Evolutionary conservation across 2,329 filamentous ascomycete species (phyloP), one percentile per base, ranked within the genome.

Genomic region (Hypoxylon sp.): DNA sequence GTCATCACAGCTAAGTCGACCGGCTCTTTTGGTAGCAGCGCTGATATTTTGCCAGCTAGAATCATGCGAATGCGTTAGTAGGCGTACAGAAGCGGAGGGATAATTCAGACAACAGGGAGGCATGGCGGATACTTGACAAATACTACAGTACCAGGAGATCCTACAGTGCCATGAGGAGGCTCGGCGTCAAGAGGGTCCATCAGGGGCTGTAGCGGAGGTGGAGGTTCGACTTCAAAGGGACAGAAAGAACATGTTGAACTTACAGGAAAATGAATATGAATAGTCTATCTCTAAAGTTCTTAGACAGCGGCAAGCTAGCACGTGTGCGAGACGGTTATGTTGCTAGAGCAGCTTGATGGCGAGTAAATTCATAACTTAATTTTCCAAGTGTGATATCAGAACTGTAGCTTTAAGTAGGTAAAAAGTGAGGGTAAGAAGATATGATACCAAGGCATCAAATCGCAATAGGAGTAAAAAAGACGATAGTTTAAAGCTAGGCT

Each of bases 161-260:
- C 5, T 51, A 56, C 24, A 13, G 13, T 28, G 6, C 53, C 34
- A 8, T 24, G n/a, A 17, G 49, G 41, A n/a, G 37, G 46, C 19
- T 34, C 15, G 26, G 28, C 32, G 19, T 24, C n/a, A 44, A 49
- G n/a, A 34, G 26, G 37, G 30, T 34, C 8, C 19, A 48, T 19
- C 6, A 32, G 5, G n/a, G 5, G n/a, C 28, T 13, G 15, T n/a
- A 22, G 15, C 2, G 43, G 15, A 1, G 17, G 4, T 6, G 22
- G 58, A 48, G 39, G 19, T 44, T 20, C 19, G 15, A 34, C 19
- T 15, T 6, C n/a, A 46, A 7, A 5, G 10, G 6, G 13, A 11
- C 13, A 34, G 34, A 46, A 37, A 50, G 20, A 10, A 15, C 47
- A 32, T 48, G 30, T 41, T n/a, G 50, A 46, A 64, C 62, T 49